Percentiles rank a stretch among this genome's conserved stretches.
Conservation (phyloP, 306 rosid genomes). For the Albizia julibrissin region DNA sequence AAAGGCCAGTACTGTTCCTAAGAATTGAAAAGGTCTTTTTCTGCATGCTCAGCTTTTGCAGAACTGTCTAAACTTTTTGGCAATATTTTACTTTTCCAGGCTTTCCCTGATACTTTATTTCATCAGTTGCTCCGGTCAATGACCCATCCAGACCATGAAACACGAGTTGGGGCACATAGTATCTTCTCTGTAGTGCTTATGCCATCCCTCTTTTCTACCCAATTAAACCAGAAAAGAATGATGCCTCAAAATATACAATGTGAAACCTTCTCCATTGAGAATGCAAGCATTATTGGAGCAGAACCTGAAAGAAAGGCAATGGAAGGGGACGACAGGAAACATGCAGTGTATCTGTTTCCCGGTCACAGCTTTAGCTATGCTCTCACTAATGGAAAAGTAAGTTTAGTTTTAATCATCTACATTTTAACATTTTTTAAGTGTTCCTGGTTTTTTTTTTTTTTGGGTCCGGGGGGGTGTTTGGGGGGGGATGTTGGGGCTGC, state of each 20-base stretch:
- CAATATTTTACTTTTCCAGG: conserved; percentile 50
- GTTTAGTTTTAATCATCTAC: neutral
- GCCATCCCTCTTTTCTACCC: conserved; percentile 60
- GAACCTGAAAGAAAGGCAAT: conserved; percentile 38
- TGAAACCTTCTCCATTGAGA: conserved; percentile 51
- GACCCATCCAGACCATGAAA: conserved; percentile 88
- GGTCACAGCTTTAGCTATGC: conserved; percentile 44
- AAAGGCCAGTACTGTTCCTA: conserved; percentile 56
- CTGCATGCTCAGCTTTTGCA: conserved; percentile 25
- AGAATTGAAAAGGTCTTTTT: conserved; percentile 22
- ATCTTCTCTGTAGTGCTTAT: conserved; percentile 76
- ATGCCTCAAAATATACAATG: conserved; percentile 37
- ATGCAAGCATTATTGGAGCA: conserved; percentile 35
- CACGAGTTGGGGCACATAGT: conserved; percentile 81
- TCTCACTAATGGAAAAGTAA: conserved; percentile 64
- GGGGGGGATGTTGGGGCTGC: neutral
- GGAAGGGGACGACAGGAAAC: conserved; percentile 39
- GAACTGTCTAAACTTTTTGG: conserved; percentile 30
- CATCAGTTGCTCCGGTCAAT: conserved; percentile 87
- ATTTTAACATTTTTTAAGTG: neutral
- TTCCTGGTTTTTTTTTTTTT: neutral
- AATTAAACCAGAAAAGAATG: conserved; percentile 46
- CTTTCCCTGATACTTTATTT: conserved; percentile 92
- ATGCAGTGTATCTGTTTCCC: conserved; percentile 36
- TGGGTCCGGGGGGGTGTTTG: neutral